Evolutionary conservation across 306 rosid genomes (phyloP).

Genomic region (Fragaria ananassa): DNA sequence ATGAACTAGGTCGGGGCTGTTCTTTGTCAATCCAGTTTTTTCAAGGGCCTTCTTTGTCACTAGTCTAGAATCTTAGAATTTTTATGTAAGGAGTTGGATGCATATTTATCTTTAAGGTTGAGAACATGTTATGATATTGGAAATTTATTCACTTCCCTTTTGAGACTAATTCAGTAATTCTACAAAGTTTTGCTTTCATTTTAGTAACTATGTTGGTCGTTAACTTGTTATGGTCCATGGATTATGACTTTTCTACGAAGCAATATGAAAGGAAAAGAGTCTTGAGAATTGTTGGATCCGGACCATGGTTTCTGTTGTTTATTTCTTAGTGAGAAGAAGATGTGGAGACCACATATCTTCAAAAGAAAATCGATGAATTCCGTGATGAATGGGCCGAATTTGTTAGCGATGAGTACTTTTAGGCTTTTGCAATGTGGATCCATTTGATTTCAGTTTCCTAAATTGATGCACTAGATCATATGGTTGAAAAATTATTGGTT

Average conservation of each 20-base stretch:
- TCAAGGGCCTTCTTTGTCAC: slow-evolving; percentile 7
- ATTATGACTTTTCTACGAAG: no score
- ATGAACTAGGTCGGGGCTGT: slow-evolving; percentile 45
- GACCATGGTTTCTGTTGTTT: background rate
- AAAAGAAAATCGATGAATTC: background rate
- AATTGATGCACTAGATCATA: background rate
- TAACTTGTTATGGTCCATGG: no score
- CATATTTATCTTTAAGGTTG: background rate
- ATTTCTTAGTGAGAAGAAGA: background rate
- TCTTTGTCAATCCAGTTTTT: slow-evolving; percentile 2
- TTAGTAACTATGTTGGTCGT: no score
- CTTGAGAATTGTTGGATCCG: no score
- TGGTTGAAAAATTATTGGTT: background rate
- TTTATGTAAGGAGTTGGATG: background rate
- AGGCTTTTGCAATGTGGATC: no score
- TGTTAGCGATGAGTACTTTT: background rate
- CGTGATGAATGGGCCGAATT: background rate
- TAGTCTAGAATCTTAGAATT: slow-evolving; percentile 13
- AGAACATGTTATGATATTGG: slow-evolving; percentile 2
- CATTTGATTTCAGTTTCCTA: no score
- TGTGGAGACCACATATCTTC: background rate
- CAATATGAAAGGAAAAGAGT: no score
- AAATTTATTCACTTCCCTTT: background rate
- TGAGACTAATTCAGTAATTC: slow-evolving; percentile 19
- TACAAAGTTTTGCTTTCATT: slow-evolving; percentile 22